phyloP scores from a whole-genome alignment of 2,329 filamentous ascomycete genomes.

The Endothia cerciana region DNA sequence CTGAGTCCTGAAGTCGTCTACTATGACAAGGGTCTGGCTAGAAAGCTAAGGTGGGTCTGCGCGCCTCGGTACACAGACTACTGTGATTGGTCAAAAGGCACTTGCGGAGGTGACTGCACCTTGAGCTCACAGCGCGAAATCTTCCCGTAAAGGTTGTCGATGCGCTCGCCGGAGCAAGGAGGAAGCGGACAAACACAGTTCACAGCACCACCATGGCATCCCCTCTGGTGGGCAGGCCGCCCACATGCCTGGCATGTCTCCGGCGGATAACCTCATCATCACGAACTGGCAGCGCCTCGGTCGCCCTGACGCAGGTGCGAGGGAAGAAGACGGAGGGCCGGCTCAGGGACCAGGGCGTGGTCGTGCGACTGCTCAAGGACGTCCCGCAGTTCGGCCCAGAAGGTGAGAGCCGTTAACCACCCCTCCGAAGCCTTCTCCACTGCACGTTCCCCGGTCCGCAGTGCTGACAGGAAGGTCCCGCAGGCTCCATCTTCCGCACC shows the following conservation, averaged over 20 bases:
- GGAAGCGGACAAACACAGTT: not conserved
- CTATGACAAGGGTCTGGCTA: not conserved
- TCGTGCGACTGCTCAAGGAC: constrained; percentile 48
- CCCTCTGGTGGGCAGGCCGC: constrained; percentile 31
- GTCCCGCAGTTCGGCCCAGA: constrained; percentile 43
- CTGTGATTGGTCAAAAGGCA: constrained; percentile 23
- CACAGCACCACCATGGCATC: constrained; percentile 31
- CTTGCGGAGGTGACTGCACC: constrained; percentile 14
- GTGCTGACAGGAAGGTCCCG: not conserved
- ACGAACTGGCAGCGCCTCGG: constrained; percentile 29
- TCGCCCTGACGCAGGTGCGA: constrained; percentile 40
- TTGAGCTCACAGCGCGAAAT: constrained; percentile 12
- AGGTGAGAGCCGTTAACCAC: constrained; percentile 39
- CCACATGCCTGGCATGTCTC: constrained; percentile 36
- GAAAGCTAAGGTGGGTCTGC: not conserved
- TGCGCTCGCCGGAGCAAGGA: not conserved
- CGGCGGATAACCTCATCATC: constrained; percentile 31
- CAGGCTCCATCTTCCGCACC: constrained; percentile 40
- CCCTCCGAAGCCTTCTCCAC: constrained; percentile 16
- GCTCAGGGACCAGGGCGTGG: constrained; percentile 45
- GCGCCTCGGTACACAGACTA: constrained; percentile 10
- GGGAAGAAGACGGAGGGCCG: constrained; percentile 42
- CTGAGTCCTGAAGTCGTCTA: too few species aligned
- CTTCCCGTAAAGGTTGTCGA: not conserved
- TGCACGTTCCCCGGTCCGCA: not conserved